Evolutionary conservation across 2,329 filamentous ascomycete genomes (phyloP).

Genomic region (Tolypocladium tundrense): DNA sequence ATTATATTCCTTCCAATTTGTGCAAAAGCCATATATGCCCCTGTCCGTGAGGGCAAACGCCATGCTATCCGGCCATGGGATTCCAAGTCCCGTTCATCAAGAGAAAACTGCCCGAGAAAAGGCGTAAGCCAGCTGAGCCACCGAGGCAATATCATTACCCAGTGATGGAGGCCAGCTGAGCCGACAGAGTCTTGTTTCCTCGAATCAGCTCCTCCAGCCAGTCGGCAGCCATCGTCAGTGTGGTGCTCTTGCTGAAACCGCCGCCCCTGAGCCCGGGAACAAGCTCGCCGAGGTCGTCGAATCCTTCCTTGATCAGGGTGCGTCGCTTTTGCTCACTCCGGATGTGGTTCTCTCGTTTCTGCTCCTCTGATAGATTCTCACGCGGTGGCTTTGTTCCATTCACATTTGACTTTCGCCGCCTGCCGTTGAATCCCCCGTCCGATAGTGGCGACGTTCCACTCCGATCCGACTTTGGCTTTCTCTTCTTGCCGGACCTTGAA

Average conservation of each 20-base stretch:
- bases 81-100: neutral
- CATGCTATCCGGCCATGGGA: neutral
- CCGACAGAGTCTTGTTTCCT: conserved; percentile 53
- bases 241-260: conserved; percentile 74
- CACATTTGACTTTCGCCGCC: conserved; percentile 39
- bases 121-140: neutral
- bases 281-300: conserved; percentile 66
- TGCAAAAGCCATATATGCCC: neutral
- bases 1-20: neutral
- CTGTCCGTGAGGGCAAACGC: neutral
- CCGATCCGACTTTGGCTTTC: conserved; percentile 36
- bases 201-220: conserved; percentile 65
- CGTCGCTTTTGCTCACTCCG: conserved; percentile 78
- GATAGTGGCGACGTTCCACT: conserved; percentile 20
- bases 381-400: conserved; percentile 36
- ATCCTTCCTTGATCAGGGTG: conserved; percentile 72
- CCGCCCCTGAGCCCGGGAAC: conserved; percentile 66
- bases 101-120: neutral
- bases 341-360: conserved; percentile 81
- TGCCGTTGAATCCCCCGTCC: conserved; percentile 25
- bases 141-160: conserved; percentile 1
- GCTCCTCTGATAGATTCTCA: conserved; percentile 69
- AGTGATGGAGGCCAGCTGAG: conserved; percentile 35
- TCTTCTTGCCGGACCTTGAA: conserved; percentile 28
- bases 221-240: conserved; percentile 64